A percentile compares a stretch with the other conserved stretches of the same genome.
These are phyloP conservation scores for Bruguiera parviflora DNA, from an alignment of 345 rosid genomes.

Conservation along the genomic window DNA sequence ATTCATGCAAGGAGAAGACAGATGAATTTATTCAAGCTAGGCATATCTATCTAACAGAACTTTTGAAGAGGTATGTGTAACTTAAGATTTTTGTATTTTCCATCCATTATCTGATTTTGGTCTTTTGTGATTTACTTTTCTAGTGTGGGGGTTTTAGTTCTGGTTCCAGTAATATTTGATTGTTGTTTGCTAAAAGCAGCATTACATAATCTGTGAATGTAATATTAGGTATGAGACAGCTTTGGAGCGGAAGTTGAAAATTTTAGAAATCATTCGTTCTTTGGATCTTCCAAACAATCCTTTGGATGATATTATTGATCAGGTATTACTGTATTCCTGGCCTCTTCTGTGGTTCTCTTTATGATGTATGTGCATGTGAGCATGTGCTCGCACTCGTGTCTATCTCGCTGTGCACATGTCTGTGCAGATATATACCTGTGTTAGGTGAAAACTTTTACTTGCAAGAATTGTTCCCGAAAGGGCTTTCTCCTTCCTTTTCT, in stretches of 20 bases:
- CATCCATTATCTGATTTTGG: background rate
- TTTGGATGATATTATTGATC: constrained; percentile 92
- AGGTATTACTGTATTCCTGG: constrained; percentile 42
- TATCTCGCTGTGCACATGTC: no score
- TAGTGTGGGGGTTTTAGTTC: background rate
- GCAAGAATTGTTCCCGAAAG: no score
- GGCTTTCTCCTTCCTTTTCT: no score
- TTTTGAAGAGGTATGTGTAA: constrained; percentile 59
- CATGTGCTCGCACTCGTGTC: no score
- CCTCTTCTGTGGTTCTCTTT: background rate
- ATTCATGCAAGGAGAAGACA: constrained; percentile 95
- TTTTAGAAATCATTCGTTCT: constrained; percentile 80
- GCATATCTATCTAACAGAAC: constrained; percentile 57
- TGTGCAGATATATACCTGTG: no score
- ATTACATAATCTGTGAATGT: constrained; percentile 14
- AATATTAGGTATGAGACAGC: constrained; percentile 81
- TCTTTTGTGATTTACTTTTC: background rate
- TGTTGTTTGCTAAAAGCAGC: constrained; percentile 6
- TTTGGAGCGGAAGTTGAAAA: constrained; percentile 73
- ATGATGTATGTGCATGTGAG: background rate
- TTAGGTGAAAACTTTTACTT: no score
- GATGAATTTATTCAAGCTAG: constrained; percentile 82
- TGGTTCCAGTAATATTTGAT: constrained; percentile 11
- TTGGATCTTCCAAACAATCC: constrained; percentile 97
- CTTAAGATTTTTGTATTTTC: constrained; percentile 13